Evolutionary conservation across 2,329 filamentous ascomycete species (phyloP).

Genomic region (Botrytis medusae): DNA sequence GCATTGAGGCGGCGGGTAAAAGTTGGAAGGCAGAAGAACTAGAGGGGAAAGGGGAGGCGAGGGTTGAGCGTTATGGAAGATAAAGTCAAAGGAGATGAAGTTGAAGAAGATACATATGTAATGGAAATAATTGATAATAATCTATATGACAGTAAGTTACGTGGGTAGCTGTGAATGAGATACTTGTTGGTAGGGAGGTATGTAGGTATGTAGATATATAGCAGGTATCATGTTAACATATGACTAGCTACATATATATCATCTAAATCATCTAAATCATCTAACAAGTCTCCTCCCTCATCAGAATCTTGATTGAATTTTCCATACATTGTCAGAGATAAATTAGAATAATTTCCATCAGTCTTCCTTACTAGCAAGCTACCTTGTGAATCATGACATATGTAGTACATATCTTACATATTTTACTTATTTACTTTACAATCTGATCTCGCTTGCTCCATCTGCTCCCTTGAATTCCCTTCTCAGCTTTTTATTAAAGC

Average conservation of each 20-base stretch:
- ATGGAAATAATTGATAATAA: not conserved
- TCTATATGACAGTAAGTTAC: not conserved
- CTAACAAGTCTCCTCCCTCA: not conserved
- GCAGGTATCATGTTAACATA: too few relatives aligned
- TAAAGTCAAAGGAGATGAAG: not conserved
- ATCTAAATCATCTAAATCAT: not conserved
- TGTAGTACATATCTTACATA: not conserved
- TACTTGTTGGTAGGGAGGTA: not conserved
- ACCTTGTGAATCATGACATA: not conserved
- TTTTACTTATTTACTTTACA: not conserved
- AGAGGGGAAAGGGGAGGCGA: slow-evolving; percentile 7
- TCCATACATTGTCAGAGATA: not conserved
- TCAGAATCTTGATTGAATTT: not conserved
- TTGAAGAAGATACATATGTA: not conserved
- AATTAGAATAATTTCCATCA: not conserved
- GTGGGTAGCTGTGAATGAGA: not conserved
- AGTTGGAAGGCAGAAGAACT: not conserved
- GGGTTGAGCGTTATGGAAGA: not conserved
- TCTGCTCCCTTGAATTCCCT: not conserved
- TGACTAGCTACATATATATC: not conserved
- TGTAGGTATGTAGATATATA: not conserved
- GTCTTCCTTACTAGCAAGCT: not conserved
- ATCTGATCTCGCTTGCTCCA: not conserved
- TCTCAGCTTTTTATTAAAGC: not conserved
- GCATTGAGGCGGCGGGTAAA: not conserved